phyloP scores from a whole-genome alignment of 108 stramenopile species.

The Pseudonitzschia multistriata region DNA sequence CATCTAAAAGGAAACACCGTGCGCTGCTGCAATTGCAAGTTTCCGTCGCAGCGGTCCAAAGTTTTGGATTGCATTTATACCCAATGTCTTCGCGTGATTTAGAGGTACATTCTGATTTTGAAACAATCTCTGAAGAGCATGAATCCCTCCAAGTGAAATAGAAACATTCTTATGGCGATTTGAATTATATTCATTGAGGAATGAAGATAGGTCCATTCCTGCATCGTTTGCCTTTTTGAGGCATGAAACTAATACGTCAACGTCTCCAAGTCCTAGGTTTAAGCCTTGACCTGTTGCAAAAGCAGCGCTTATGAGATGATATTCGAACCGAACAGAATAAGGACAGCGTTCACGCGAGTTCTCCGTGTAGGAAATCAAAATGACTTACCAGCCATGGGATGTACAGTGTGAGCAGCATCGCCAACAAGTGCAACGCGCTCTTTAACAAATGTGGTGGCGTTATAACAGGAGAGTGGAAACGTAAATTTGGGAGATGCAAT shows the following conservation, averaged over 20 bases:
- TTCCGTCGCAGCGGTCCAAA: slow-evolving; percentile 57
- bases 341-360: background rate
- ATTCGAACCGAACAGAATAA: background rate
- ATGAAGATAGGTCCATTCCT: slow-evolving; percentile 62
- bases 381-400: slow-evolving; percentile 83
- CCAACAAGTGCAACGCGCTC: slow-evolving; percentile 80
- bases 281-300: slow-evolving; percentile 80
- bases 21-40: slow-evolving; percentile 67
- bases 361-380: background rate
- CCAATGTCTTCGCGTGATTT: slow-evolving; percentile 64
- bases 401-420: slow-evolving; percentile 96
- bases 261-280: slow-evolving; percentile 93
- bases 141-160: slow-evolving; percentile 61
- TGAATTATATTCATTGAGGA: slow-evolving; percentile 40
- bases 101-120: slow-evolving; percentile 33
- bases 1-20: slow-evolving; percentile 30
- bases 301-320: background rate
- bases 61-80: slow-evolving; percentile 79
- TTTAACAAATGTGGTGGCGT: slow-evolving; percentile 41
- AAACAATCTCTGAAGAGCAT: slow-evolving; percentile 73
- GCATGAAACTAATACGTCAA: slow-evolving; percentile 44
- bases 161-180: slow-evolving; percentile 35
- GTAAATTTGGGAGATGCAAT: slow-evolving; percentile 43
- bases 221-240: slow-evolving; percentile 57
- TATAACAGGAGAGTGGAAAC: slow-evolving; percentile 52